Conservation (phyloP, 1,139 yeast species). For the Neolecta irregularis region DNA sequence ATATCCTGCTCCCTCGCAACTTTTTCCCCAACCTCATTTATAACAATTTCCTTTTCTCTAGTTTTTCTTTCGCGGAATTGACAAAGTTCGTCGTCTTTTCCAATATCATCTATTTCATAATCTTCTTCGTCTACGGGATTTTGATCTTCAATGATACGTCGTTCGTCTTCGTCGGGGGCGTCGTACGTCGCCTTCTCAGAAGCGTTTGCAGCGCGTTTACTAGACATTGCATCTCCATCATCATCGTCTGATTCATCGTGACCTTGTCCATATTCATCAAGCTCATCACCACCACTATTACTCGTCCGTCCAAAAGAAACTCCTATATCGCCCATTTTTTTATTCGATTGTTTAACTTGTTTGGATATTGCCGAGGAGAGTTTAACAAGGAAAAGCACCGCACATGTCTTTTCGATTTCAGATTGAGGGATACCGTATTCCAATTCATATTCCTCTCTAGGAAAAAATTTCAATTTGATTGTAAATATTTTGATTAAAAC, state of each 20-base stretch:
- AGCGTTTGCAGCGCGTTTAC: no score
- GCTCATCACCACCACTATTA: slow-evolving; percentile 13
- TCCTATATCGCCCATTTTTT: no score
- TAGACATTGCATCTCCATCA: slow-evolving; percentile 37
- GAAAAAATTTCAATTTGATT: slow-evolving; percentile 60
- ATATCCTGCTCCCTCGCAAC: slow-evolving; percentile 7
- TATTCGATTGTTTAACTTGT: no score
- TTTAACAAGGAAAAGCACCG: slow-evolving; percentile 46
- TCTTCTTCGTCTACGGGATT: slow-evolving; percentile 44
- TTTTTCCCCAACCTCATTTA: slow-evolving; percentile 15
- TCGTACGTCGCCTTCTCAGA: no score
- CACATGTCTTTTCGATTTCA: slow-evolving; percentile 57
- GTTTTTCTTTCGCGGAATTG: slow-evolving; percentile 20
- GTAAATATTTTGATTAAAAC: slow-evolving; percentile 53
- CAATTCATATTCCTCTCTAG: slow-evolving; percentile 58
- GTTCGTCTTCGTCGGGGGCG: slow-evolving; percentile 40
- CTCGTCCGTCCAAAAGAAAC: no score
- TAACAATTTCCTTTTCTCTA: slow-evolving; percentile 17
- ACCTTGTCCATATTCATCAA: slow-evolving; percentile 32
- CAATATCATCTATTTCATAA: slow-evolving; percentile 41
- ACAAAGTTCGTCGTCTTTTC: slow-evolving; percentile 28
- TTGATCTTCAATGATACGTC: slow-evolving; percentile 55
- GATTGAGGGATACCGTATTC: slow-evolving; percentile 80
- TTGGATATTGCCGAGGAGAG: slow-evolving; percentile 40
- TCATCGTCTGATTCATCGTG: slow-evolving; percentile 30